Percentiles rank a stretch among this genome's conserved stretches.
Conservation (phyloP, 805 yeast genomes). For the Kodamaea nitidulidarum region DNA sequence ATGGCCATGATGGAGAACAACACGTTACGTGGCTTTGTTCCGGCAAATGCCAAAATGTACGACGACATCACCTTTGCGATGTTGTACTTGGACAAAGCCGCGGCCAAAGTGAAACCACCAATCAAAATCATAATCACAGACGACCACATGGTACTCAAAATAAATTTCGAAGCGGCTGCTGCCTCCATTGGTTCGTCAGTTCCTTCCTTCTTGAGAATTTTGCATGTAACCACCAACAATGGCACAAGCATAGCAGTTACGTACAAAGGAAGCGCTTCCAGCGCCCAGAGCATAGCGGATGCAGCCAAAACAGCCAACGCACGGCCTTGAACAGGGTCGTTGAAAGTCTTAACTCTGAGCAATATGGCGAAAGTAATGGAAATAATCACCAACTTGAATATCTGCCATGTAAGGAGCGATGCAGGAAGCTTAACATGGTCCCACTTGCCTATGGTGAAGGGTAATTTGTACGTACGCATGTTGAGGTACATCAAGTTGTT, state of each 20-base stretch:
- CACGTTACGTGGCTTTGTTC: constrained; percentile 77
- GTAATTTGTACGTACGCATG: constrained; percentile 18
- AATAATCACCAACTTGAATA: constrained; percentile 46
- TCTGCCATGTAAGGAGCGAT: constrained; percentile 43
- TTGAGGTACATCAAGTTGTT: constrained; percentile 18
- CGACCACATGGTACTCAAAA: constrained; percentile 90
- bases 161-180: constrained; percentile 69
- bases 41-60: constrained; percentile 73
- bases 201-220: constrained; percentile 45
- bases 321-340: constrained; percentile 61
- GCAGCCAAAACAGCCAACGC: constrained; percentile 67
- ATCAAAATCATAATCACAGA: constrained; percentile 84
- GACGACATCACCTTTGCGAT: constrained; percentile 85
- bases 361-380: constrained; percentile 51
- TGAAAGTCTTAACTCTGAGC: constrained; percentile 54
- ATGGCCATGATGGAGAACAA: constrained; percentile 80
- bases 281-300: constrained; percentile 48
- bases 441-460: constrained; percentile 11
- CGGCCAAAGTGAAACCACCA: constrained; percentile 95
- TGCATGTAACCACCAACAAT: constrained; percentile 42
- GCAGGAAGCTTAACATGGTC: constrained; percentile 37
- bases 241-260: constrained; percentile 50
- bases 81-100: constrained; percentile 86
- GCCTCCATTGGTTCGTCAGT: constrained; percentile 50
- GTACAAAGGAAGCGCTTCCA: constrained; percentile 48